These are phyloP conservation scores for Monosporascus sp. DNA, from an alignment of 2,329 filamentous ascomycete species.

Conservation along the genomic window DNA sequence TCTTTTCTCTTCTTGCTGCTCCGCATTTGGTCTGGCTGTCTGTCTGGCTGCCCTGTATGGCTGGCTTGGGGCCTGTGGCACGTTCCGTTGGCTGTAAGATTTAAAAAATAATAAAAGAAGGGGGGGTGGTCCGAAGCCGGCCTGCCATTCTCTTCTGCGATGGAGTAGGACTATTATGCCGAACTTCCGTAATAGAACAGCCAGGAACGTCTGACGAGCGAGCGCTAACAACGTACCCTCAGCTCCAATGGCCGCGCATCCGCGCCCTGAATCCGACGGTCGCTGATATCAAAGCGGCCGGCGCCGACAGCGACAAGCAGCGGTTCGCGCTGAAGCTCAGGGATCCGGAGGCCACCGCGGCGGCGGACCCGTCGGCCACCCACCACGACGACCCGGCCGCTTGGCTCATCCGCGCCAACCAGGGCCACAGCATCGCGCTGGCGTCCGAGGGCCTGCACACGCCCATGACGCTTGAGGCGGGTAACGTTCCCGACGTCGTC, in stretches of 20 bases:
- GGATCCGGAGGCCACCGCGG: slow-evolving; percentile 16
- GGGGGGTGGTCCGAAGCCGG: background rate
- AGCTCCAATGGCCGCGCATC: slow-evolving; percentile 54
- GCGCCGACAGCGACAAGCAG: slow-evolving; percentile 79
- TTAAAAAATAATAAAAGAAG: too few species aligned
- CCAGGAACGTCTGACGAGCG: too few species aligned
- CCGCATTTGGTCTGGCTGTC: background rate
- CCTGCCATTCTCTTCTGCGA: background rate
- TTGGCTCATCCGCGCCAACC: slow-evolving; percentile 90
- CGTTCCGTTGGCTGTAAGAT: too few species aligned
- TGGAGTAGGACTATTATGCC: too few species aligned
- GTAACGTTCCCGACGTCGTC: slow-evolving; percentile 58
- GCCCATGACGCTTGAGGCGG: slow-evolving; percentile 55
- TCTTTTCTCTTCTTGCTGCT: slow-evolving; percentile 2
- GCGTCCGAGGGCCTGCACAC: slow-evolving; percentile 66
- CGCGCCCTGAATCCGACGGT: slow-evolving; percentile 68
- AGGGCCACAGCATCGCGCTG: slow-evolving; percentile 81
- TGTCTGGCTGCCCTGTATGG: background rate
- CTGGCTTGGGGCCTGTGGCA: background rate
- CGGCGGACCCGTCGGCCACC: slow-evolving; percentile 29
- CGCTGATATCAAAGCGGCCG: slow-evolving; percentile 63
- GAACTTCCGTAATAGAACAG: too few species aligned
- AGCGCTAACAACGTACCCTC: background rate
- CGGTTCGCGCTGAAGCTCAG: slow-evolving; percentile 73
- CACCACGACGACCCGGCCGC: slow-evolving; percentile 47